Conservation (phyloP, 78 protist species). For the Cavenderia fasciculata region DNA sequence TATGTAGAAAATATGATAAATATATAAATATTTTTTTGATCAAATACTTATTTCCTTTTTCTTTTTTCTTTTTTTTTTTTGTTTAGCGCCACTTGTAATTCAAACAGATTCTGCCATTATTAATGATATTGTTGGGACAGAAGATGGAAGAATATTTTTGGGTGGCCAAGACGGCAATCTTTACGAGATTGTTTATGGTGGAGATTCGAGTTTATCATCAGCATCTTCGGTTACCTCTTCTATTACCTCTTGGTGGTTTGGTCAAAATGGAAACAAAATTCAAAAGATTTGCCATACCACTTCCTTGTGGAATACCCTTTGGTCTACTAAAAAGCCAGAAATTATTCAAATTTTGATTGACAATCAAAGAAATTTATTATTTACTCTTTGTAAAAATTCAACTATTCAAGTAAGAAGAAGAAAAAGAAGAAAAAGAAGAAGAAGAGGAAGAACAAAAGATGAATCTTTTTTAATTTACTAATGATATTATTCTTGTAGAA, state of each 20-base stretch:
- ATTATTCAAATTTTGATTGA: conserved; percentile 34
- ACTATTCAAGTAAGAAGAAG: conserved; percentile 1
- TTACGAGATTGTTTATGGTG: conserved; percentile 64
- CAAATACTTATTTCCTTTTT: neutral
- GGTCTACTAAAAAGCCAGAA: conserved; percentile 19
- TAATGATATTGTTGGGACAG: conserved; percentile 73
- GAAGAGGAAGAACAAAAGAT: neutral
- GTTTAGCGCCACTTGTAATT: conserved; percentile 4
- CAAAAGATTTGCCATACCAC: conserved; percentile 14
- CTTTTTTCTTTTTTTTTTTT: neutral
- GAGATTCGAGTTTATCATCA: conserved; percentile 2
- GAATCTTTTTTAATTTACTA: neutral
- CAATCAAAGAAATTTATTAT: neutral
- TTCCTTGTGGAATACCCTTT: neutral
- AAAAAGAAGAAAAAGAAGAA: no score
- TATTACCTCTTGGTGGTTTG: no score
- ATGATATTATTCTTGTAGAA: neutral
- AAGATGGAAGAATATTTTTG: conserved; percentile 74
- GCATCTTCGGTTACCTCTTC: no score
- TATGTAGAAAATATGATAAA: neutral
- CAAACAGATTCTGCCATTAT: conserved; percentile 70
- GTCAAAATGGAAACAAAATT: conserved; percentile 31
- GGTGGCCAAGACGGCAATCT: conserved; percentile 76
- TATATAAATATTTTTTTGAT: neutral
- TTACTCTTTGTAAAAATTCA: conserved; percentile 17